Conservation (phyloP, 2,329 filamentous ascomycete species). For the Lizonia empirigonia region DNA sequence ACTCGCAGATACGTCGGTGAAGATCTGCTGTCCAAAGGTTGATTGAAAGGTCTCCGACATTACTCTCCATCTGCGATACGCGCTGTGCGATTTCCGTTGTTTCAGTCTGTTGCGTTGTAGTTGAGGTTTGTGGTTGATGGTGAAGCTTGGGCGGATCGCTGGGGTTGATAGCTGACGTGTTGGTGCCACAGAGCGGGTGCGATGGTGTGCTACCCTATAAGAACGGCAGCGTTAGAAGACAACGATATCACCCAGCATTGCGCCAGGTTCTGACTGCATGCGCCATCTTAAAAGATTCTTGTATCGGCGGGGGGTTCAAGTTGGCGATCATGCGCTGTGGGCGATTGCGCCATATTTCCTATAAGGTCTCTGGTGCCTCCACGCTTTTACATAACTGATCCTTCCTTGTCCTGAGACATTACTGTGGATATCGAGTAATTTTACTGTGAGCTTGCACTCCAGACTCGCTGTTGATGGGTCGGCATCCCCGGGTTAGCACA, state of each 20-base stretch:
- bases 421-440: conserved; percentile 4
- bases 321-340: conserved; percentile 22
- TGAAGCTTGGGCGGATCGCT: conserved; percentile 24
- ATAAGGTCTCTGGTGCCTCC: conserved; percentile 19
- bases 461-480: not conserved
- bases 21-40: conserved; percentile 47
- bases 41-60: conserved; percentile 43
- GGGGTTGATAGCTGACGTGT: conserved; percentile 27
- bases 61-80: conserved; percentile 45
- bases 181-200: conserved; percentile 27
- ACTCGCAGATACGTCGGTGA: conserved; percentile 44
- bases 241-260: conserved; percentile 24
- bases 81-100: conserved; percentile 8
- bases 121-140: conserved; percentile 21
- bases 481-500: not conserved
- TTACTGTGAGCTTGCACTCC: not conserved
- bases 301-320: conserved; percentile 12
- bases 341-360: conserved; percentile 32
- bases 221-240: conserved; percentile 21
- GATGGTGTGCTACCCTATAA: conserved; percentile 39
- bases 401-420: conserved; percentile 2
- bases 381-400: conserved; percentile 31
- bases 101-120: conserved; percentile 10
- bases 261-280: conserved; percentile 24
- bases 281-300: conserved; percentile 27